A percentile compares a stretch with the other conserved stretches of the same genome.
Evolutionary conservation across 352 stramenopile genomes (phyloP).

Genomic region (Globisporangium paddicum): DNA sequence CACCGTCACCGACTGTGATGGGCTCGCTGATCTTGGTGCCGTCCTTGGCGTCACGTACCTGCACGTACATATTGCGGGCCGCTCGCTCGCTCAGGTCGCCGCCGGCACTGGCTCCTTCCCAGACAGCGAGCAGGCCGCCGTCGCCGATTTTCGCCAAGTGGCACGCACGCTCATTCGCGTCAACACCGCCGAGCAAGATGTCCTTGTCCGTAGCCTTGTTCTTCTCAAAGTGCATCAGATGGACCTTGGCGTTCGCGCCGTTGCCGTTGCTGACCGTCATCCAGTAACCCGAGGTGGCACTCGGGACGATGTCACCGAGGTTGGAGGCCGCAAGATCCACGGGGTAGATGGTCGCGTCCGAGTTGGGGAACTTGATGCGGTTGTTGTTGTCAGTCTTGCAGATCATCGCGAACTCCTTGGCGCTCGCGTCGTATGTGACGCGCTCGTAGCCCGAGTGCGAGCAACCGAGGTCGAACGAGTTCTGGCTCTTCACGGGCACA

Average conservation of each 20-base stretch:
- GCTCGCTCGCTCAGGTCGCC: constrained; percentile 25
- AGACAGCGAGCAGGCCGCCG: constrained; percentile 38
- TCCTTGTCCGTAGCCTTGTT: constrained; percentile 38
- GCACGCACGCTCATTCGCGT: constrained; percentile 45
- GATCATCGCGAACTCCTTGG: constrained; percentile 39
- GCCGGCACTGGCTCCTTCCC: constrained; percentile 36
- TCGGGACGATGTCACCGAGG: constrained; percentile 45
- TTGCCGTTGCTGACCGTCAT: constrained; percentile 53
- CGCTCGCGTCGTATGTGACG: constrained; percentile 46
- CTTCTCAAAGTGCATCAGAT: constrained; percentile 55
- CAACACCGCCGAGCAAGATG: constrained; percentile 42
- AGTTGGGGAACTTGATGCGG: constrained; percentile 62
- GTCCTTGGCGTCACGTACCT: constrained; percentile 38
- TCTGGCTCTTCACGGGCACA: constrained; percentile 27
- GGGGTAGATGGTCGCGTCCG: constrained; percentile 47
- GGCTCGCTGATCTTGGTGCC: constrained; percentile 38
- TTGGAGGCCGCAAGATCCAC: constrained; percentile 43
- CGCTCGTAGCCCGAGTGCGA: constrained; percentile 60
- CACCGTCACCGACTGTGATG: constrained; percentile 31
- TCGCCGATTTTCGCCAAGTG: constrained; percentile 37
- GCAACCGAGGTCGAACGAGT: constrained; percentile 56
- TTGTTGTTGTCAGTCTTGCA: constrained; percentile 73
- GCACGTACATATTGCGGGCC: constrained; percentile 40
- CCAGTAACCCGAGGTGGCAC: constrained; percentile 45
- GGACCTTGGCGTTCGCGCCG: constrained; percentile 40